These are phyloP conservation scores for Fraxinus americana DNA, from an alignment of 257 asterid species.

Conservation along the genomic window DNA sequence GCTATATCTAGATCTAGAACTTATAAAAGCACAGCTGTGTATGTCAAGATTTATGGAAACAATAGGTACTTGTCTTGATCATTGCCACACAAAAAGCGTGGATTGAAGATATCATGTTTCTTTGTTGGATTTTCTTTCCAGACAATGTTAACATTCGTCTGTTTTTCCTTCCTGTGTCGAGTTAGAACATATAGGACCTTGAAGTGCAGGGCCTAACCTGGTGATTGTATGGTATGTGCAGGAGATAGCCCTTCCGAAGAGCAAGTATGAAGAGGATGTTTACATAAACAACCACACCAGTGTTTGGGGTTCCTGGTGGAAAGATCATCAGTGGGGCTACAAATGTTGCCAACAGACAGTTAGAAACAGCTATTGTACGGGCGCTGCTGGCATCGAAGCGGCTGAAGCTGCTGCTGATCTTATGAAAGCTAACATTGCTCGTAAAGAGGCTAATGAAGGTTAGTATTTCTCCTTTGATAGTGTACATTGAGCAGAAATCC, in stretches of 20 bases:
- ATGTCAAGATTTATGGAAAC: constrained; percentile 5
- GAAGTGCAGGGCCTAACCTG: constrained; percentile 20
- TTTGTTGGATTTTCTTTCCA: background rate
- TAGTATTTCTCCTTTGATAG: background rate
- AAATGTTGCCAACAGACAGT: constrained; percentile 88
- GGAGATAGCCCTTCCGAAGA: constrained; percentile 81
- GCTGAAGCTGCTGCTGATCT: constrained; percentile 91
- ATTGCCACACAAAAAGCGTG: background rate
- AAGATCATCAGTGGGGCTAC: constrained; percentile 95
- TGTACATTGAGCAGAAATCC: background rate
- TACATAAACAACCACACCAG: constrained; percentile 73
- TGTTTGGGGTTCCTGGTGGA: constrained; percentile 99
- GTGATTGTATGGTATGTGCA: constrained; percentile 38
- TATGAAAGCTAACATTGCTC: constrained; percentile 92
- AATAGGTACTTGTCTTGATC: background rate
- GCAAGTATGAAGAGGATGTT: constrained; percentile 94
- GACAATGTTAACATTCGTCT: background rate
- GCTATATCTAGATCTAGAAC: background rate
- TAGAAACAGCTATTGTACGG: constrained; percentile 95
- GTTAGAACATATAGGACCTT: background rate
- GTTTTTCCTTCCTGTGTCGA: constrained; percentile 1
- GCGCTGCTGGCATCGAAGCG: constrained; percentile 98
- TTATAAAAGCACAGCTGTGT: background rate
- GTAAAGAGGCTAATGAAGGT: constrained; percentile 93
- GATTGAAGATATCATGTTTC: background rate